Percentiles rank a stretch among this genome's conserved stretches.
phyloP scores from a whole-genome alignment of 2,329 filamentous ascomycete genomes.

The Fusarium mexicanum region DNA sequence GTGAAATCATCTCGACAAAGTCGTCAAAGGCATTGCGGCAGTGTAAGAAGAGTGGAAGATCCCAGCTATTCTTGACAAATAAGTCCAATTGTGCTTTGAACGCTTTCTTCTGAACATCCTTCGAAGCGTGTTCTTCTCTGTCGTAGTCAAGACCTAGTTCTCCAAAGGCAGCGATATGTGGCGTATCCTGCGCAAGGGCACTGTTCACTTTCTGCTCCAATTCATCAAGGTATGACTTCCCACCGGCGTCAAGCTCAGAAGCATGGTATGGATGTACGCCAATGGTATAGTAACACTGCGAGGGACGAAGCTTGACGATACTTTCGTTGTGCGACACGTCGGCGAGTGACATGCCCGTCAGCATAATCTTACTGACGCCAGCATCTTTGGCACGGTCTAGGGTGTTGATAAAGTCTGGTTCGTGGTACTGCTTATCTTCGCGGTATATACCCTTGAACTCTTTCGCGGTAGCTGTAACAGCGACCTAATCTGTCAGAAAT shows the following conservation, averaged over 20 bases:
- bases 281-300: conserved; percentile 55
- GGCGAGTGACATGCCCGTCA: conserved; percentile 51
- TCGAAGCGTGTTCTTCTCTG: conserved; percentile 53
- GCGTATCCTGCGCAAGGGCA: conserved; percentile 36
- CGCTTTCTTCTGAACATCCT: conserved; percentile 41
- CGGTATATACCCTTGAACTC: conserved; percentile 63
- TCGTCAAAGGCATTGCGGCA: conserved; percentile 43
- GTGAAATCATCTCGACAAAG: conserved; percentile 48
- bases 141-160: conserved; percentile 63
- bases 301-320: conserved; percentile 43
- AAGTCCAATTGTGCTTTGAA: conserved; percentile 41
- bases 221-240: conserved; percentile 35
- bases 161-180: conserved; percentile 56
- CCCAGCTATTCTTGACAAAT: conserved; percentile 39
- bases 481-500: conserved; percentile 42
- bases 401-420: conserved; percentile 54
- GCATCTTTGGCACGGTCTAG: conserved; percentile 54
- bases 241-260: conserved; percentile 50
- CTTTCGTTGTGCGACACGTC: conserved; percentile 44
- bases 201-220: conserved; percentile 39
- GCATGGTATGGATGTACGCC: conserved; percentile 63
- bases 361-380: conserved; percentile 54
- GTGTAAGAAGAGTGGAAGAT: conserved; percentile 40
- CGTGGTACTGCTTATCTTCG: conserved; percentile 58
- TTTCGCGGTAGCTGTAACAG: conserved; percentile 51